phyloP scores from a whole-genome alignment of 495 filamentous ascomycete species.

The Hypoxylon fragiforme region DNA sequence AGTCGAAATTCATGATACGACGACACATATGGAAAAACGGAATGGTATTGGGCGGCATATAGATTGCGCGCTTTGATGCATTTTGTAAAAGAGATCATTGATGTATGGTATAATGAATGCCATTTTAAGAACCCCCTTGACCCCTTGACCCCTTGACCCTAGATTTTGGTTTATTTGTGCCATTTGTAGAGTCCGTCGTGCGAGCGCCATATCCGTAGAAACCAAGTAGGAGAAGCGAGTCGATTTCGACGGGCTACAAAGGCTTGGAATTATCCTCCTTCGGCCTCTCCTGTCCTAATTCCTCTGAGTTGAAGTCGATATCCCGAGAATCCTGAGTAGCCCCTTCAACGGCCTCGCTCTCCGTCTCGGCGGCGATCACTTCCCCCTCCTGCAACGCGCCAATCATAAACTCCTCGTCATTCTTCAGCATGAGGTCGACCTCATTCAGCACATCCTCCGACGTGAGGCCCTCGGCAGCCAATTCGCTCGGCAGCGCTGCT shows the following conservation, averaged over 20 bases:
- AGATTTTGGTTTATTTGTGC: too few relatives aligned
- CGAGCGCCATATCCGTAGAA: too few relatives aligned
- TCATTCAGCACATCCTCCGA: conserved; percentile 39
- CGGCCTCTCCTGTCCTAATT: neutral
- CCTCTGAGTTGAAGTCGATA: conserved; percentile 4
- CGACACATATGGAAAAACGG: neutral
- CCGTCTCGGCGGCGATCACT: conserved; percentile 8
- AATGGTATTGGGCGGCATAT: conserved; percentile 18
- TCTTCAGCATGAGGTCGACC: conserved; percentile 44
- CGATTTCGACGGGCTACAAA: too few relatives aligned
- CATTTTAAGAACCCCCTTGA: too few relatives aligned
- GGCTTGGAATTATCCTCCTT: neutral
- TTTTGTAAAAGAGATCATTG: conserved; percentile 22
- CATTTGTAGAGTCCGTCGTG: too few relatives aligned
- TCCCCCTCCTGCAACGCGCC: conserved; percentile 39
- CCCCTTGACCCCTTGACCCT: too few relatives aligned
- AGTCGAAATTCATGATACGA: conserved; percentile 3
- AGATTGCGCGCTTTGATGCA: conserved; percentile 10
- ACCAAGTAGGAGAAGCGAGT: too few relatives aligned
- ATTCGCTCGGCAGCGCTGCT: conserved; percentile 41
- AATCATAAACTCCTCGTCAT: conserved; percentile 46
- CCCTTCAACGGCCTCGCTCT: neutral
- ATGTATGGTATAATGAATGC: too few relatives aligned
- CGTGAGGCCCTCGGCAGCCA: conserved; percentile 41
- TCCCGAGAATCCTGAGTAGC: conserved; percentile 18